Base-by-base conservation (phyloP, 129 eudicot species). In the Erigeron canadensis region DNA sequence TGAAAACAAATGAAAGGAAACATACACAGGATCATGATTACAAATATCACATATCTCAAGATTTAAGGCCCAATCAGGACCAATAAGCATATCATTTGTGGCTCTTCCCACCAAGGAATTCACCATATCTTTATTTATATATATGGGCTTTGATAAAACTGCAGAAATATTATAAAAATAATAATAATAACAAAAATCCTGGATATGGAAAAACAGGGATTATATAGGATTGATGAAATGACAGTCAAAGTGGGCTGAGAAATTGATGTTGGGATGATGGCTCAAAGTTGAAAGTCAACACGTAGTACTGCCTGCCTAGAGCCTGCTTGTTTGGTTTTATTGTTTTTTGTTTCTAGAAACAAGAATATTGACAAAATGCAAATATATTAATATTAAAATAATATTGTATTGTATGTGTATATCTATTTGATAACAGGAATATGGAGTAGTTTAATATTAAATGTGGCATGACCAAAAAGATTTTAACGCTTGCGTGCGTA, bases 51-150 rank as follows among this genome's bases (percentile, higher is more conserved):
- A 84, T 77, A 84, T 84, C 85, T 84, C 88, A 44, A 81, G 67
- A 59, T 84, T 84, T 83, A 77, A 73, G 9, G 88, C 83, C 85
- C 88, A 84, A 61, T 84, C 85, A 4, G 85, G 88, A 18, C 88
- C 88, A 47, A 84, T 84, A 67, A 84, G 80, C 85, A 81, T 74
- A 74, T 78, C 85, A 75, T 85, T 84, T 61, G 85, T 84, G 21
- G 88, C 88, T 69, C 98, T 80, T 41, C 77, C 95, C 65, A 93
- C 98, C 91, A 87, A 67, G 1, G 91, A 64, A 83, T 87, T 89
- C 82, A 89, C 98, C 98, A 93, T 81, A 56, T 74, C 69, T 34
- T 50, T 22, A 67, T 50, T 53, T 15, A 55, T 3, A 21, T 58
- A 58, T 16, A 69, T 57, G 15, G 28, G 34, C 34, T 28, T 28